phyloP scores from a whole-genome alignment of 345 rosid genomes.

The Citrus reticulata region DNA sequence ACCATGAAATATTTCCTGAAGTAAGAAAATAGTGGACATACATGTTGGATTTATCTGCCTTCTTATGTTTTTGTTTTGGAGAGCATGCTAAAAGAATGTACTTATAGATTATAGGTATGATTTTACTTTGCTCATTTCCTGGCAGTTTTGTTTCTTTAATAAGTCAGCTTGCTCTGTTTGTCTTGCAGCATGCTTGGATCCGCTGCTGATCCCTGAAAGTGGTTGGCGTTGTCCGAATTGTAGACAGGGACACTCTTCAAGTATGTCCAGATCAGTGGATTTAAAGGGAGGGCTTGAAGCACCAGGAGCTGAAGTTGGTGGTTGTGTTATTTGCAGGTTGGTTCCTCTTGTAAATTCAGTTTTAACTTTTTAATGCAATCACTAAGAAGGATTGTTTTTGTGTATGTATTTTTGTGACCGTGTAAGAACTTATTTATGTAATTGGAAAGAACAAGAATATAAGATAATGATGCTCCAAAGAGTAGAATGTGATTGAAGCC shows the following conservation, averaged over 20 bases:
- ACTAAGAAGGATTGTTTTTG: neutral
- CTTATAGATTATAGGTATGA: neutral
- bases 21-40: neutral
- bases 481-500: neutral
- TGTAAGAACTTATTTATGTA: neutral
- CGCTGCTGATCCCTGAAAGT: conserved; percentile 56
- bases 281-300: conserved; percentile 69
- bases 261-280: conserved; percentile 45
- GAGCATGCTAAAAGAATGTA: neutral
- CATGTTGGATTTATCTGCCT: neutral
- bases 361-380: neutral
- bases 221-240: conserved; percentile 84
- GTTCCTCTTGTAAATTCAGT: conserved; percentile 9
- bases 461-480: neutral
- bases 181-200: conserved; percentile 79
- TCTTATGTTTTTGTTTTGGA: neutral
- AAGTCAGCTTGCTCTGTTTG: conserved; percentile 21
- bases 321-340: conserved; percentile 95
- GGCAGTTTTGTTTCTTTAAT: neutral
- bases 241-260: conserved; percentile 42
- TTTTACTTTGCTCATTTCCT: neutral
- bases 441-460: neutral
- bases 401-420: neutral
- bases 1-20: neutral
- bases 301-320: conserved; percentile 81